Evolutionary conservation across 176 grass and related monocot species (phyloP), one percentile per base, ranked within the genome.

Genomic region (Musa acuminata): DNA sequence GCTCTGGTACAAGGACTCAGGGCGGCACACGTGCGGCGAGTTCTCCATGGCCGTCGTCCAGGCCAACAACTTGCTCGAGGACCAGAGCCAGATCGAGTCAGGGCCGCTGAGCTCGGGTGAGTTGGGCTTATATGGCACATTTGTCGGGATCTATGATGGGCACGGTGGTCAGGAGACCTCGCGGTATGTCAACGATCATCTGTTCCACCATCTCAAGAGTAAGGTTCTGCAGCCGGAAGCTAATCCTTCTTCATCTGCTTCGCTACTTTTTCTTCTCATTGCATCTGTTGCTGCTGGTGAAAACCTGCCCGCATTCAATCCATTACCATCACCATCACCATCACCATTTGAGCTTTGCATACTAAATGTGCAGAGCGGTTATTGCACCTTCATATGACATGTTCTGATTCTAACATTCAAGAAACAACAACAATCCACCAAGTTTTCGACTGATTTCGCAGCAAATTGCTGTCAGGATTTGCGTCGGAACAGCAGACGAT

Each of bases 21-120:
- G 92, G 0, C 92, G 78, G 52, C 84, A 91, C 50, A 81, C 76
- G 54, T 71, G 71, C 13, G 84, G 92, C 11, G 92, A 96, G 71
- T 96, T 91, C 84, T 96, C 92, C 7, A 96, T 96, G 92, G 88
- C 92, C 17, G 86, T 96, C 53, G 88, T 96, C 64, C 92, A 91
- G 92, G 92, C 92, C 64, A 91, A 96, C 68, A 89, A 87, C 74
- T 81, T 91, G 80, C 74, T 96, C 14, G 92, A 96, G 89, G 92
- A 96, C 72, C 86, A 89, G 23, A 89, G 92, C 68, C 92, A 91
- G 79, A 87, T 96, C 54, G 92, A 96, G 82, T 96, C 92, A 9
- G 88, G 88, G 51, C 67, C 71, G 54, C 82, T 96, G 11, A 89
- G 84, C 84, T 77, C 69, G 5, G 78, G 65, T 54, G 86, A 96